Base-by-base conservation (phyloP, 2,329 filamentous ascomycete species). In the Fusarium pseudoanthophilum region DNA sequence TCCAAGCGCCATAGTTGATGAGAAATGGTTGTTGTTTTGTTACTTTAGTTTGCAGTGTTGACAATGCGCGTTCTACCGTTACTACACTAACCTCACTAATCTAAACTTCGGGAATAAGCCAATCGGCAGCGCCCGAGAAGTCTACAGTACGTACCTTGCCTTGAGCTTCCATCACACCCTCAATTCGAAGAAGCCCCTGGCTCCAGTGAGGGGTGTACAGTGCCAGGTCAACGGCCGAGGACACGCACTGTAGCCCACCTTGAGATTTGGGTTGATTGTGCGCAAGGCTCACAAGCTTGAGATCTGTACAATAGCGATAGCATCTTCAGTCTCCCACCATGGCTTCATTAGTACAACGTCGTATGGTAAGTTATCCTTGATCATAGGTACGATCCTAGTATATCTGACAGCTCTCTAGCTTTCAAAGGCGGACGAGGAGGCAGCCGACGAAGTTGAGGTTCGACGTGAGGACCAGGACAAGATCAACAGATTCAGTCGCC, bases 391-490 rank as follows among this genome's bases (percentile, higher is more conserved):
- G 30, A 4, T 11, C 24, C 48, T 7, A 39, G 18, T 11, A 6
- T 43, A 37, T 43, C 73, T 79, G 34, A 79, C 69, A 30, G 10
- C 37, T 36, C 34, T 49, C 30, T 79, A 98, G 96, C 92, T 99
- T 76, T 94, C 94, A 51, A 97, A 94, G 81, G 95, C 97, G 82
- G 95, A 98, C 78, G 96, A 99, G 84, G 92, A 91, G 67, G 87
- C 91, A 26, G 89, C 90, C 70, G 93, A 96, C 75, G 96, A 99
- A 81, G 92, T 95, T 78, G 93, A 98, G 83, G 96, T 99, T 67
- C 93, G 96, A 69, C 93, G 95, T 79, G 95, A 98, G 82, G 96
- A 99, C 82, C 96, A 99, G 83, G 95, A 98, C 85, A 97, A 96
- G 85, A 99, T 99, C 90, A 99, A 99, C 85, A 92, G 91, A 74